Conservation (phyloP, 345 rosid genomes). For the Gossypium herbaceum region DNA sequence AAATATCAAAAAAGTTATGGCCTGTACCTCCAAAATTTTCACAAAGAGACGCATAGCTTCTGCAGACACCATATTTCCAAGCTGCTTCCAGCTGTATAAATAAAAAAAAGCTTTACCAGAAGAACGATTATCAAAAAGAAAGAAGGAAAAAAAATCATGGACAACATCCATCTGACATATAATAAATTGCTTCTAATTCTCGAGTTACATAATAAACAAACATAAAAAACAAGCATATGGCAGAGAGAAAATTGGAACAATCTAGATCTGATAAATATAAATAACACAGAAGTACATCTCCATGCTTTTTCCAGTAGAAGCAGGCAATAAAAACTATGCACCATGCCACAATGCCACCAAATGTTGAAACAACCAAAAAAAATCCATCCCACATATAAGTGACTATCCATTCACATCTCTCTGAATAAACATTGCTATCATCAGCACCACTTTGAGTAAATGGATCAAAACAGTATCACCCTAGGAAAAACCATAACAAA, state of each 20-base stretch:
- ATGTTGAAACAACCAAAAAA: not conserved
- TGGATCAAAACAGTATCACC: not conserved
- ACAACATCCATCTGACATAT: not conserved
- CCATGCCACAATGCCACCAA: not conserved
- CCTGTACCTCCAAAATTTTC: slow-evolving; percentile 86
- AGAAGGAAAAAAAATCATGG: not conserved
- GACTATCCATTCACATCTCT: not conserved
- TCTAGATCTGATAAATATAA: not conserved
- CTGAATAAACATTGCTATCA: not conserved
- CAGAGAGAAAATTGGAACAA: not conserved
- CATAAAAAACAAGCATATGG: not conserved
- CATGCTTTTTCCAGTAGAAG: not conserved
- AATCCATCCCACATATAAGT: not conserved
- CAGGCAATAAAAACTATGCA: not conserved
- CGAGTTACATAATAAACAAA: not conserved
- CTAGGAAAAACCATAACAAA: not conserved
- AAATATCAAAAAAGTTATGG: slow-evolving; percentile 20
- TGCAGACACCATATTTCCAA: slow-evolving; percentile 83
- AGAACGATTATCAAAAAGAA: not conserved
- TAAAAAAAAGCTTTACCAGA: slow-evolving; percentile 13
- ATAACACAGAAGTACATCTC: not conserved
- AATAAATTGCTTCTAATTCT: not conserved
- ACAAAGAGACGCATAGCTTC: slow-evolving; percentile 99
- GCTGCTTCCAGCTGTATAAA: slow-evolving; percentile 84
- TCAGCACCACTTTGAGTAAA: not conserved